Evolutionary conservation across 345 rosid species (phyloP), one percentile per base, ranked within the genome.

Genomic region (Gossypium herbaceum): DNA sequence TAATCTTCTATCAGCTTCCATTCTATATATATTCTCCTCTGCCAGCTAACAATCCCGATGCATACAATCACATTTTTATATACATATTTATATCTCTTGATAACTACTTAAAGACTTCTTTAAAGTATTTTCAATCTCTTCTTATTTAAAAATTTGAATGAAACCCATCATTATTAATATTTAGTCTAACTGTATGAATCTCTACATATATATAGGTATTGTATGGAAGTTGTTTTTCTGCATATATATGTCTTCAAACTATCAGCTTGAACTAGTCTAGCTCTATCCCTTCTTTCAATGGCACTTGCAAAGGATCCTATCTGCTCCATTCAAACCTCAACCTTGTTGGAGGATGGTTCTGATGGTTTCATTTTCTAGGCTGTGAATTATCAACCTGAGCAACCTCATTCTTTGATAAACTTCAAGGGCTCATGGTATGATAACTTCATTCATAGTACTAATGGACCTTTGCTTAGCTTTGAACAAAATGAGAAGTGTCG

Each of bases 391-490:
- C 80, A 73, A 44, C 70, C 84, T 12, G 81, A 83, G 71, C 88
- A 85, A 12, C 19, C 56, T 80, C 83, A 84, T 72, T 88, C 97
- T 73, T 75, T 92, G 83, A 87, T 92, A 79, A 82, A 87, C 73
- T 92, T 92, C 87, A 79, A 78, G 58, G 69, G 75, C 1, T 2
- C 45, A 16, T 85, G 84, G 45, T 73, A 61, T 17, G 73, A 73
- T 45, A 57, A 34, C 59, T 65, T 82, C 64, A 22, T 79, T 59
- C 82, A 74, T 24, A 73, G 61, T 19, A 55, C 66, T 20, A 77
- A 82, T 68, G 88, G 88, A 71, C 84, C 97, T 70, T 78, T 91
- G 76, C 92, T 88, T 48, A 93, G 91, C 86, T 93, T 91, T 24
- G 85, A 83, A 72, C 86, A 81, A 70, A 82, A 71, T 55, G 79